Evolutionary conservation across 352 stramenopile genomes (phyloP).

Genomic region (Phytophthora citrophthora): DNA sequence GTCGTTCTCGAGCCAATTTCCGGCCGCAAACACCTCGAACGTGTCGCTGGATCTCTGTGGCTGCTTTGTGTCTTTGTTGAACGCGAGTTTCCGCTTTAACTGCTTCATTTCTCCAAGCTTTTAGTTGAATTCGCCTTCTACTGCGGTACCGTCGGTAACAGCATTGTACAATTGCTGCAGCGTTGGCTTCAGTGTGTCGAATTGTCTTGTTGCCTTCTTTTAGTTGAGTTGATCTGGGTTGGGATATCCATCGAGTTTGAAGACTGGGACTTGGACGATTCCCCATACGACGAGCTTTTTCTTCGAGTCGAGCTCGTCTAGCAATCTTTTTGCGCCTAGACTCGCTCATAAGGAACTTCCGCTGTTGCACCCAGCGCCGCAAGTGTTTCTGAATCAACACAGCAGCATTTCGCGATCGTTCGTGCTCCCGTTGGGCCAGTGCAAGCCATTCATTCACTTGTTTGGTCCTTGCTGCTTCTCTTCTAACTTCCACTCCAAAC

Average conservation of each 20-base stretch:
- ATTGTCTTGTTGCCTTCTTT: constrained; percentile 13
- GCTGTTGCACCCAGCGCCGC: constrained; percentile 52
- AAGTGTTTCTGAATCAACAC: constrained; percentile 59
- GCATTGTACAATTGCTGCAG: constrained; percentile 32
- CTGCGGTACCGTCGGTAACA: constrained; percentile 34
- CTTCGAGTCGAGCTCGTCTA: constrained; percentile 25
- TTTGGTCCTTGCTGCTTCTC: constrained; percentile 17
- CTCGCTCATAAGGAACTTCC: constrained; percentile 41
- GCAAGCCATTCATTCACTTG: constrained; percentile 35
- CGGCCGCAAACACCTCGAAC: constrained; percentile 39
- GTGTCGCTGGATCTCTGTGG: constrained; percentile 43
- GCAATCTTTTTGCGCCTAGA: constrained; percentile 40
- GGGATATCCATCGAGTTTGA: constrained; percentile 13
- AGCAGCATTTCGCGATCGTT: constrained; percentile 19
- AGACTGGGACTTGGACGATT: background rate
- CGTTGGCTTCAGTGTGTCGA: constrained; percentile 5
- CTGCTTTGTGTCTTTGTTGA: constrained; percentile 28
- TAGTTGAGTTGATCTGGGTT: constrained; percentile 12
- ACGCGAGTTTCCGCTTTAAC: constrained; percentile 40
- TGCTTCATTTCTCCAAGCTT: constrained; percentile 35
- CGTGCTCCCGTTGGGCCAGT: constrained; percentile 33
- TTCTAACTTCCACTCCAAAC: constrained; percentile 20
- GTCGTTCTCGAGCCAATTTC: constrained; percentile 19
- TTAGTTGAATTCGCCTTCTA: constrained; percentile 12
- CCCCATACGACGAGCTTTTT: constrained; percentile 29